Percentiles rank a stretch among this genome's conserved stretches.
Evolutionary conservation across 2,329 filamentous ascomycete genomes (phyloP).

Genomic region (Paraphaeosphaeria minitans): DNA sequence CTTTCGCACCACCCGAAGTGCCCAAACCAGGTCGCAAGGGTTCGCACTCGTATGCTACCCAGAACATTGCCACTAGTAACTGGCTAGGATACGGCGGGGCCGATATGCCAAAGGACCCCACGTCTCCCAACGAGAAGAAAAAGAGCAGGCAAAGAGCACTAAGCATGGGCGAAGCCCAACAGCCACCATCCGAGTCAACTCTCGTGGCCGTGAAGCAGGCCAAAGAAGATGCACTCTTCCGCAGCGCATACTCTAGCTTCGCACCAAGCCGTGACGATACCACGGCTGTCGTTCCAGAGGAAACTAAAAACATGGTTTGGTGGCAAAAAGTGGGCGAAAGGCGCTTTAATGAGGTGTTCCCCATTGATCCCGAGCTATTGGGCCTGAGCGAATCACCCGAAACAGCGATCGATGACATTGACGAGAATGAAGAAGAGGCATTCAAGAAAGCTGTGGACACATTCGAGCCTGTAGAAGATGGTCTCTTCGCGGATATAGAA

Average conservation of each 20-base stretch:
- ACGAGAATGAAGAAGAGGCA: conserved; percentile 39
- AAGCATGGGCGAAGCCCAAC: conserved; percentile 67
- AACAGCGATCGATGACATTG: conserved; percentile 43
- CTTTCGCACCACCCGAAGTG: conserved; percentile 60
- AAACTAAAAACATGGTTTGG: conserved; percentile 72
- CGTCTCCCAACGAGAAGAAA: conserved; percentile 67
- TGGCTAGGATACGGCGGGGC: conserved; percentile 64
- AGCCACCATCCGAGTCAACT: conserved; percentile 50
- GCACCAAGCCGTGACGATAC: conserved; percentile 77
- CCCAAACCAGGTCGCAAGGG: conserved; percentile 49
- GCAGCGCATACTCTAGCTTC: conserved; percentile 79
- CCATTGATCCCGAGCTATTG: conserved; percentile 54
- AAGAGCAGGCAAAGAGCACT: conserved; percentile 75
- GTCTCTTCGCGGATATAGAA: conserved; percentile 25
- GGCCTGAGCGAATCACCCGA: conserved; percentile 45
- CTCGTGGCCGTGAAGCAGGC: conserved; percentile 57
- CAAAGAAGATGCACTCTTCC: conserved; percentile 75
- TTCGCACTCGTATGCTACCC: conserved; percentile 66
- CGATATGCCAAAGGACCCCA: conserved; percentile 48
- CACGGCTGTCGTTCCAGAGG: conserved; percentile 70
- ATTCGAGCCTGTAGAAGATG: conserved; percentile 38
- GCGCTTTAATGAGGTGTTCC: conserved; percentile 68
- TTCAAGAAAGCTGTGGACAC: conserved; percentile 48
- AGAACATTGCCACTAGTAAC: conserved; percentile 68
- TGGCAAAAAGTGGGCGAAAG: conserved; percentile 74